These are phyloP conservation scores for Yarrowia galli DNA, from an alignment of 1,139 yeast genomes.

Conservation along the genomic window DNA sequence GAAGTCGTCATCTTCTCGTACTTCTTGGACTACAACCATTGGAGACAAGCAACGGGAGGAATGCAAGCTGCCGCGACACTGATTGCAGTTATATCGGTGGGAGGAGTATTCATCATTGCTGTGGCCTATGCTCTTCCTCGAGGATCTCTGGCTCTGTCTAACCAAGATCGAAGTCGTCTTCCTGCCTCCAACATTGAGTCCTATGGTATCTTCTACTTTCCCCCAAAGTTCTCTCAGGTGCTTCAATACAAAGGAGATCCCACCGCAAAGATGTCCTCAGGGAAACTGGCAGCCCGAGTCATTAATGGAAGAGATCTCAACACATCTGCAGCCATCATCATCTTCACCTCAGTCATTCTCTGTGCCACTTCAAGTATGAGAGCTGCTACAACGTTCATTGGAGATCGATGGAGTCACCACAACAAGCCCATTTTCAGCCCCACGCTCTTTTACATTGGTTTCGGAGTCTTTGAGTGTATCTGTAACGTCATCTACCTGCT, in stretches of 20 bases:
- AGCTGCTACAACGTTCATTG: constrained; percentile 59
- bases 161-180: constrained; percentile 23
- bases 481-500: constrained; percentile 63
- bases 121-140: constrained; percentile 66
- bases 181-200: constrained; percentile 33
- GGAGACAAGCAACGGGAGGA: constrained; percentile 53
- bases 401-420: constrained; percentile 41
- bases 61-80: constrained; percentile 67
- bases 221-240: constrained; percentile 46
- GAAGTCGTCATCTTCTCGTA: constrained; percentile 69
- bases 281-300: constrained; percentile 27
- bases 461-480: constrained; percentile 69
- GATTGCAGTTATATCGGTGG: constrained; percentile 61
- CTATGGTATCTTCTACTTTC: constrained; percentile 49
- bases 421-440: constrained; percentile 54
- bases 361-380: constrained; percentile 65
- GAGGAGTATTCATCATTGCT: constrained; percentile 40
- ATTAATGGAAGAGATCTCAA: constrained; percentile 45
- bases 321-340: constrained; percentile 52
- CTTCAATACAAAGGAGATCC: constrained; percentile 29
- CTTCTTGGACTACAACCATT: constrained; percentile 58
- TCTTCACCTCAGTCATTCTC: constrained; percentile 61
- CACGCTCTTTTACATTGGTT: constrained; percentile 68
- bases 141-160: constrained; percentile 47
- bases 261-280: constrained; percentile 8